phyloP scores from a whole-genome alignment of 2,329 filamentous ascomycete species.

The Myriosclerotinia scirpicola region DNA sequence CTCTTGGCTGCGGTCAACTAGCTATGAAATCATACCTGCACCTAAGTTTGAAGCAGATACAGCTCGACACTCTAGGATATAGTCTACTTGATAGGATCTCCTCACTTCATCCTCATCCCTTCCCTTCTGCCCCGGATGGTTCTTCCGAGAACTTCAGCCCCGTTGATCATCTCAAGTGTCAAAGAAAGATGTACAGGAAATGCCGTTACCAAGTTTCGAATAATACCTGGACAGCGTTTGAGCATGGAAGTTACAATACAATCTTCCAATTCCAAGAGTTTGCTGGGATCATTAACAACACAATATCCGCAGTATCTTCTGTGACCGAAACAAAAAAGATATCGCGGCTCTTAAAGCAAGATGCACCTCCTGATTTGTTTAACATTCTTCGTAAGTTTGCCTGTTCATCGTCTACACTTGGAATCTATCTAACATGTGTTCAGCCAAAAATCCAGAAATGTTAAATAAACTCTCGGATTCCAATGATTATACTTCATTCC shows the following conservation, averaged over 20 bases:
- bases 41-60: slow-evolving; percentile 44
- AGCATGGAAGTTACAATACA: slow-evolving; percentile 40
- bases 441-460: slow-evolving; percentile 20
- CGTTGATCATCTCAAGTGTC: slow-evolving; percentile 34
- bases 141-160: slow-evolving; percentile 30
- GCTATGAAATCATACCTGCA: slow-evolving; percentile 43
- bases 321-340: slow-evolving; percentile 38
- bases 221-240: slow-evolving; percentile 38
- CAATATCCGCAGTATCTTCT: slow-evolving; percentile 35
- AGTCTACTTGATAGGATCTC: slow-evolving; percentile 44
- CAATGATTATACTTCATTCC: slow-evolving; percentile 39
- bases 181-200: slow-evolving; percentile 36
- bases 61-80: slow-evolving; percentile 45
- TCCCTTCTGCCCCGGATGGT: slow-evolving; percentile 29
- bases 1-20: slow-evolving; percentile 42
- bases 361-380: slow-evolving; percentile 26
- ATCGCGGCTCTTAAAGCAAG: slow-evolving; percentile 32
- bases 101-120: slow-evolving; percentile 42
- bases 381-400: slow-evolving; percentile 37
- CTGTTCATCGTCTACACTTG: background rate
- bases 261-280: slow-evolving; percentile 40
- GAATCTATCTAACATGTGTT: background rate
- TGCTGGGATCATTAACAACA: slow-evolving; percentile 33
- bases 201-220: slow-evolving; percentile 35
- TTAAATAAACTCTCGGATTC: slow-evolving; percentile 32